A percentile compares a stretch with the other conserved stretches of the same genome.
These are phyloP conservation scores for Pythium catenulatum DNA, from an alignment of 352 stramenopile genomes.

Conservation along the genomic window DNA sequence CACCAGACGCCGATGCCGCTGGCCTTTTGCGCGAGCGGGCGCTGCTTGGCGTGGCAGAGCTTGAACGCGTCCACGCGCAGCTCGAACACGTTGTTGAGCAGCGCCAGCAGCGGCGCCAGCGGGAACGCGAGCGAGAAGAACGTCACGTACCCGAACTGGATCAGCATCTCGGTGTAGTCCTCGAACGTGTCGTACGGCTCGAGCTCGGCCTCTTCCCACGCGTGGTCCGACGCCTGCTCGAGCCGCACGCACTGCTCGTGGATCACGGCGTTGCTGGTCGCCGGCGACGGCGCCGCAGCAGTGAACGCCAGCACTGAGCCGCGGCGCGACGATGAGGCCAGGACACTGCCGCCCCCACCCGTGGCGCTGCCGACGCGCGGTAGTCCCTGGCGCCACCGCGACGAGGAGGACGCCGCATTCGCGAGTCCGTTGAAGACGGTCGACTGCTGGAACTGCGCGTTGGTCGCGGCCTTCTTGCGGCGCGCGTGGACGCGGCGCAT, in stretches of 20 bases:
- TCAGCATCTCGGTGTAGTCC: conserved; percentile 96
- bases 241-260: conserved; percentile 89
- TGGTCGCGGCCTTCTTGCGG: conserved; percentile 78
- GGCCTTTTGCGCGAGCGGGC: conserved; percentile 95
- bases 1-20: conserved; percentile 95
- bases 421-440: conserved; percentile 80
- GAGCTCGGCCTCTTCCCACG: conserved; percentile 95
- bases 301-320: too few relatives aligned
- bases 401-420: too few relatives aligned
- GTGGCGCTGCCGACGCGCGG: background rate
- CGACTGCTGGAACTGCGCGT: conserved; percentile 80
- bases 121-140: conserved; percentile 97
- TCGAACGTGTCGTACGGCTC: conserved; percentile 96
- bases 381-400: too few relatives aligned
- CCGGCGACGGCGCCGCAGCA: background rate
- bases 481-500: conserved; percentile 68
- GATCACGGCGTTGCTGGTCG: conserved; percentile 75
- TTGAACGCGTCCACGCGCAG: conserved; percentile 97
- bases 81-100: conserved; percentile 96
- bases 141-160: conserved; percentile 97
- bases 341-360: background rate
- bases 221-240: conserved; percentile 86
- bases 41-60: conserved; percentile 94
- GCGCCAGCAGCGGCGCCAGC: conserved; percentile 95
- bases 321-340: too few relatives aligned